Conservation (phyloP, 129 eudicot species). For the Dittrichia graveolens region DNA sequence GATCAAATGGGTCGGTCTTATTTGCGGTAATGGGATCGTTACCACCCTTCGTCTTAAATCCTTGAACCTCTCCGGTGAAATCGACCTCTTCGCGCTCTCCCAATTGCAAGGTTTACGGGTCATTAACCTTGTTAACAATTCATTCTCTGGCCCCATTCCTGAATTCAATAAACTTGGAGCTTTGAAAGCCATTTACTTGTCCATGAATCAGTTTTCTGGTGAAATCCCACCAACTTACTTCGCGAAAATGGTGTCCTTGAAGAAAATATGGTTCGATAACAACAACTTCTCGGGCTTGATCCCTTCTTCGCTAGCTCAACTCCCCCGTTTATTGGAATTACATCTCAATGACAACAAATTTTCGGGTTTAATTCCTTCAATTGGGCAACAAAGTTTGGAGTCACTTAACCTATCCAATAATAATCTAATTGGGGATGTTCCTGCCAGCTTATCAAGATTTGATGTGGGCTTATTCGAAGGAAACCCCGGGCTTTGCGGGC, state of each 20-base stretch:
- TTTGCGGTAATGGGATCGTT: constrained; percentile 48
- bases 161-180: constrained; percentile 50
- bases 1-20: constrained; percentile 44
- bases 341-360: constrained; percentile 56
- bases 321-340: constrained; percentile 46
- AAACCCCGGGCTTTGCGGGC: constrained; percentile 62
- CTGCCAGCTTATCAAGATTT: constrained; percentile 46
- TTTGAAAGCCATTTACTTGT: constrained; percentile 51
- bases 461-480: constrained; percentile 44
- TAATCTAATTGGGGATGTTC: constrained; percentile 56
- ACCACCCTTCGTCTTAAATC: constrained; percentile 40
- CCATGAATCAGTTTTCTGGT: constrained; percentile 56
- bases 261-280: constrained; percentile 59
- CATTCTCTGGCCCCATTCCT: constrained; percentile 61
- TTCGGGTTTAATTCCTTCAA: constrained; percentile 51
- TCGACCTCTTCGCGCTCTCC: constrained; percentile 46
- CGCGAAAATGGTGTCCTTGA: constrained; percentile 43
- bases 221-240: constrained; percentile 53
- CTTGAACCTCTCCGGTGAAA: constrained; percentile 52
- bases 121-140: constrained; percentile 44
- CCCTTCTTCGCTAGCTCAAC: constrained; percentile 47
- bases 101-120: constrained; percentile 45
- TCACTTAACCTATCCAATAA: constrained; percentile 53
- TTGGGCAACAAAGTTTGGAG: constrained; percentile 43
- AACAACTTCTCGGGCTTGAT: constrained; percentile 58